Base-by-base conservation (phyloP, 169 alveolate genomes). In the Plasmodium chabaudi region DNA sequence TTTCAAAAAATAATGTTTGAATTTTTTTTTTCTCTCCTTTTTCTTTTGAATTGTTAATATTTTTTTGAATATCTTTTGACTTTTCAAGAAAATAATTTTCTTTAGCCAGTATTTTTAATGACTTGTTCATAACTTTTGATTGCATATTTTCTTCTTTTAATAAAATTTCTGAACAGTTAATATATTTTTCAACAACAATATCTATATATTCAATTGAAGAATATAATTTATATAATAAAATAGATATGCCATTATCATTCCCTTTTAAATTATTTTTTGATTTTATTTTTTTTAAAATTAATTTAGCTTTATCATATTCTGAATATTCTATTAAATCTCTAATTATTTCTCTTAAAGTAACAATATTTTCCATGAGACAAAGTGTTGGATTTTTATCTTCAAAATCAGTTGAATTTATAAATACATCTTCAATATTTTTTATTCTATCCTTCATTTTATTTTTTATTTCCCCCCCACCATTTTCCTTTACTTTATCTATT, bases 1-100 rank as follows among this genome's bases (percentile, higher is more conserved):
- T 69, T 51, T 34, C 79, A 25, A 61, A 68, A 9, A 73, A 23
- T 19, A 79, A 55, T 46, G 68, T 42, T 49, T 77, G 69, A 49
- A 51, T 71, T 1, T 27, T 61, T 46, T 79, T 70, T 46, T 73
- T 64, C 23, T 57, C 61, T 55, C 19, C 86, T 64, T 72, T 56
- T 53, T 17, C 87, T 1, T 59, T 65, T 79, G 71, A 65, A 56
- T 89, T 53, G n/a, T 57, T 87, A 13, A 88, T 47, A 3, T 68
- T 72, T 17, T 88, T 87, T 19, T 69, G 72, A 34, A 34, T 34
- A 71, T 82, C 79, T 39, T 86, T 82, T 9, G 95, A 92, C 93
- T 92, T 88, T 61, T 94, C 96, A 49, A 94, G 92, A 49, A 89
- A 91, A 73, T 94, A 91, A 63, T 92, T 92, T 42, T 87, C 87